Evolutionary conservation across 139 green algal genomes (phyloP), one percentile per base, ranked within the genome.

Genomic region (Coelastrella sp.): DNA sequence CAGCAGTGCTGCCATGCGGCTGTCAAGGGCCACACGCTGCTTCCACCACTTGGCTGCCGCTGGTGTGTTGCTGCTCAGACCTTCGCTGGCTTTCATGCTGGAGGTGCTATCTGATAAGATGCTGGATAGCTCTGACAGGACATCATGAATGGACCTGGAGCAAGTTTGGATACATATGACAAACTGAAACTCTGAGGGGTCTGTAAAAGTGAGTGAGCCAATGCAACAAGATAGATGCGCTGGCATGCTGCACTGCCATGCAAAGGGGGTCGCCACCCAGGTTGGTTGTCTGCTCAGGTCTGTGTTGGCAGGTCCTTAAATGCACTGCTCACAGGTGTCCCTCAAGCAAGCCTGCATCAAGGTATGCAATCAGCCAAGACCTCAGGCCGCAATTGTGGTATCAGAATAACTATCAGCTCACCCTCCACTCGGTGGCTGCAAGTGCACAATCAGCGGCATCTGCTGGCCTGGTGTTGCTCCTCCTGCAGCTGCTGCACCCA

Each of bases 21-120:
- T 8, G 73, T 98, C 96, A 20, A 97, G 91, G 0, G 77, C 71
- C 16, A 97, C 32, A 7, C 96, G 93, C n/a, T 91, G 73, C 68
- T 94, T 80, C 92, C 92, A 94, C 92, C 92, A 94, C 68, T 93
- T 92, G 13, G 68, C 71, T 19, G 65, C 88, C 61, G 92, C 90
- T 20, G 56, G 17, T 79, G 73, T 14, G 65, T 82, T 76, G 93
- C 86, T 16, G 32, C 61, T 83, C 7, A 91, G 71, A 0, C 85
- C 88, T 61, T 58, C 71, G 86, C 92, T 60, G 65, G 89, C 87
- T 5, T 86, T 78, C 95, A 97, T 97, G 93, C 94, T 97, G 85
- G 84, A 88, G 13, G 68, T 73, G 89, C 94, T 96, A 76, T 95
- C 94, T 14, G 92, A 90, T 73, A 97, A 88, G 19, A 96, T 88